Base-by-base conservation (phyloP, 2,329 filamentous ascomycete species). In the Fusarium oligoseptatum region DNA sequence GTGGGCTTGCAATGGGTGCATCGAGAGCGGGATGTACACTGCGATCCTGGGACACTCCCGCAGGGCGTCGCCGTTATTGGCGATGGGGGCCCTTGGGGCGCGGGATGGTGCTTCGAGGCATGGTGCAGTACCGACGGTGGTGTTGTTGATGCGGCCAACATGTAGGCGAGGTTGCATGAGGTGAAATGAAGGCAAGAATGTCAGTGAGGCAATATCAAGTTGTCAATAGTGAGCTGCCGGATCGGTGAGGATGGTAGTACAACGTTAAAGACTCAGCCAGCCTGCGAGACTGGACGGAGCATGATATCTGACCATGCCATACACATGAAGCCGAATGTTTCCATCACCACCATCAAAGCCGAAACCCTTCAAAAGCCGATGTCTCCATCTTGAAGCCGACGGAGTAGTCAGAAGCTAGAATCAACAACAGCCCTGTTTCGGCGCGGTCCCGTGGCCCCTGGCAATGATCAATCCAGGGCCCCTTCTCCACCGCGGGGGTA, bases 401-500 rank as follows among this genome's bases (percentile, higher is more conserved):
- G 39, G n/a, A 60, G 57, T 57, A 36, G 22, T 29, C 37, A 20
- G 24, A 41, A 41, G 57, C 55, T 58, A 55, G 34, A 36, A 58
- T 58, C 55, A 27, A 7, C 55, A 36, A 15, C 55, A 57, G 34
- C 55, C 55, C 34, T 62, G 60, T 37, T 50, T 50, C 60, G 60
- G 60, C 60, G 22, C 60, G 57, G 24, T 62, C 34, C 34, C 45
- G 20, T 37, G 41, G 60, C 29, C 29, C 32, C 43, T 32, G n/a
- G 60, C 34, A 63, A 29, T 63, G 43, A 63, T 63, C 34, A 55
- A 63, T 39, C 34, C 60, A 63, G 60, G 60, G 34, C 60, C 20
- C 20, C 20, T 39, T 62, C 43, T 50, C 60, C 60, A 50, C 60
- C 17, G 58, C 58, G 58, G 39, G 58, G 58, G 57, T 41, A 27